Evolutionary conservation across 352 stramenopile species (phyloP).

Genomic region (Phytopythium mirpurense): DNA sequence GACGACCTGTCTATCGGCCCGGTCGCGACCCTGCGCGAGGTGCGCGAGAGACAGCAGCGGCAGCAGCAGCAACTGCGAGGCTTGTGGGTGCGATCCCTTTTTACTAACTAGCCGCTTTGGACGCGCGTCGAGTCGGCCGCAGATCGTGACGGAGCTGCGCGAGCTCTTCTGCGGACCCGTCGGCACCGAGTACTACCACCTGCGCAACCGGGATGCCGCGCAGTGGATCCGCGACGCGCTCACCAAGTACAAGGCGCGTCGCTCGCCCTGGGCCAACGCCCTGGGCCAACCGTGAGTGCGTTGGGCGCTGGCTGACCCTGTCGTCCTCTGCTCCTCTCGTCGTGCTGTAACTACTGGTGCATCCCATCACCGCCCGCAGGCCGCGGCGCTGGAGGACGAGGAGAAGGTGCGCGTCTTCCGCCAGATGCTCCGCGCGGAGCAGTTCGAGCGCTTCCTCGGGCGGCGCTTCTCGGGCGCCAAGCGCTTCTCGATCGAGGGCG

Average conservation of each 20-base stretch:
- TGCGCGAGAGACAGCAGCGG: conserved; percentile 7
- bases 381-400: conserved; percentile 49
- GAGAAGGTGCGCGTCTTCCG: conserved; percentile 95
- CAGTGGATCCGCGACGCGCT: conserved; percentile 75
- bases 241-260: conserved; percentile 50
- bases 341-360: too few species aligned
- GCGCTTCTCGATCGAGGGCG: conserved; percentile 98
- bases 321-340: too few species aligned
- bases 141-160: conserved; percentile 92
- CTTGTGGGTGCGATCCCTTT: neutral
- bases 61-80: too few species aligned
- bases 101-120: conserved; percentile 29
- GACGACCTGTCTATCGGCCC: conserved; percentile 82
- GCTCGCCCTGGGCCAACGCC: too few species aligned
- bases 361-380: conserved; percentile 16
- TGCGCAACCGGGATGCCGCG: conserved; percentile 89
- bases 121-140: conserved; percentile 38
- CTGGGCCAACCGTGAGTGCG: too few species aligned
- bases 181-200: conserved; percentile 98
- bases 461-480: conserved; percentile 94
- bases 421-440: conserved; percentile 93
- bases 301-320: too few species aligned
- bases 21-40: conserved; percentile 66
- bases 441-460: conserved; percentile 98
- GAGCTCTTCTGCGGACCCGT: conserved; percentile 97